Percentiles rank a stretch among this genome's conserved stretches.
phyloP scores from a whole-genome alignment of 768 basidiomycete genomes.

The Calocybe cyanea region DNA sequence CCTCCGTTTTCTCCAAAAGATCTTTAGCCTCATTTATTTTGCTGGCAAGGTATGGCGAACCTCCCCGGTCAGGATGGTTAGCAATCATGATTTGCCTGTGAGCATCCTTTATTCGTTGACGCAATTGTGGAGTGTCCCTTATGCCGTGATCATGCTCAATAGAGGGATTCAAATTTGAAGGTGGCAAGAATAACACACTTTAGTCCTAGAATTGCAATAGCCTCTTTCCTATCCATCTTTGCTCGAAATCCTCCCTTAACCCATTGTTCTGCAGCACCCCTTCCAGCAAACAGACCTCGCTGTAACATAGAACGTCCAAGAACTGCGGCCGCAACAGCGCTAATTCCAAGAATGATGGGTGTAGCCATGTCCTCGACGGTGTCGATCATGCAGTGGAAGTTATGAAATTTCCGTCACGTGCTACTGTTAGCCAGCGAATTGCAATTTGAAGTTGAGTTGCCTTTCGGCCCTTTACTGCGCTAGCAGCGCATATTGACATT shows the following conservation, averaged over 20 bases:
- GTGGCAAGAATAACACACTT: slow-evolving; percentile 57
- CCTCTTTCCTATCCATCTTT: slow-evolving; percentile 97
- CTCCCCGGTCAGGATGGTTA: slow-evolving; percentile 98
- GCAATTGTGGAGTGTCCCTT: slow-evolving; percentile 81
- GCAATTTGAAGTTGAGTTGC: too few relatives aligned
- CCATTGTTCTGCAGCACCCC: slow-evolving; percentile 75
- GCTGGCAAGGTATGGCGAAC: slow-evolving; percentile 96
- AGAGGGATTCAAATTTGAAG: slow-evolving; percentile 5
- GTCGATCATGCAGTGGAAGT: not conserved
- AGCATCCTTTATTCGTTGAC: slow-evolving; percentile 84
- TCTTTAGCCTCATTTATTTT: slow-evolving; percentile 99
- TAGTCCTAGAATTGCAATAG: slow-evolving; percentile 84
- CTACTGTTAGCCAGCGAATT: too few relatives aligned
- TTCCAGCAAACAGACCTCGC: slow-evolving; percentile 55
- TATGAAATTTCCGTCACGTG: not conserved
- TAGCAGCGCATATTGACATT: too few relatives aligned
- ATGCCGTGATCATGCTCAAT: not conserved
- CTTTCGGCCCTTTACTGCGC: too few relatives aligned
- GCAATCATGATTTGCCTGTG: slow-evolving; percentile 97
- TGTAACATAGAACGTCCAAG: slow-evolving; percentile 70
- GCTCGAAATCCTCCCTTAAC: slow-evolving; percentile 90
- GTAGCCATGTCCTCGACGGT: slow-evolving; percentile 57
- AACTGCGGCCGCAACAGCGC: slow-evolving; percentile 72
- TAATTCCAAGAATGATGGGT: slow-evolving; percentile 70
- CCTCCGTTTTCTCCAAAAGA: slow-evolving; percentile 76